A percentile compares a stretch with the other conserved stretches of the same genome.
These are phyloP conservation scores for Isabelozyma gotoi DNA, from an alignment of 805 yeast genomes.

Conservation along the genomic window DNA sequence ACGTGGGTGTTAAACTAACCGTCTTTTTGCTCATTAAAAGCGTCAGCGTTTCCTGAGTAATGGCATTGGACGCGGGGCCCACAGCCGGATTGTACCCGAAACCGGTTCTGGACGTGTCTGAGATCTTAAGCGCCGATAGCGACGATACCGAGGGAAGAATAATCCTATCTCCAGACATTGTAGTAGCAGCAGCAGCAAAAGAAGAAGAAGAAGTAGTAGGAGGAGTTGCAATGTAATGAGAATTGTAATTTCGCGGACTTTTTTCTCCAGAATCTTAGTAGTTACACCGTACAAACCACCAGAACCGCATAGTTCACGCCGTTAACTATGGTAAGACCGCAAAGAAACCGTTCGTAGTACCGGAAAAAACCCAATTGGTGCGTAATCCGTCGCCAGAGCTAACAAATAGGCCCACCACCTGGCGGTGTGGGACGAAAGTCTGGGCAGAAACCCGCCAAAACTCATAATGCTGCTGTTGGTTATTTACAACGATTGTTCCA, in stretches of 20 bases:
- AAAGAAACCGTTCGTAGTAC: neutral
- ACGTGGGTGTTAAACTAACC: conserved; percentile 29
- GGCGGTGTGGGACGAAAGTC: neutral
- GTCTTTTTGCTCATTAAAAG: conserved; percentile 32
- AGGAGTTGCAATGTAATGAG: neutral
- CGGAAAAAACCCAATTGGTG: no score
- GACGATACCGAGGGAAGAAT: conserved; percentile 32
- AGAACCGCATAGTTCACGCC: neutral
- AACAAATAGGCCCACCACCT: neutral
- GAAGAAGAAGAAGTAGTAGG: neutral
- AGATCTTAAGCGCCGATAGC: conserved; percentile 25
- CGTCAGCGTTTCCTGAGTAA: conserved; percentile 37
- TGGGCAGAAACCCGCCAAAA: no score
- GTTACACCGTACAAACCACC: no score
- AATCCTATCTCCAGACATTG: conserved; percentile 17
- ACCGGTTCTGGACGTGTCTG: conserved; percentile 27
- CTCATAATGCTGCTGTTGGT: no score
- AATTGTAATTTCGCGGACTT: neutral
- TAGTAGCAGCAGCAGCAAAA: neutral
- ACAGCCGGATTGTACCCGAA: conserved; percentile 46
- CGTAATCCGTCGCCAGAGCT: neutral
- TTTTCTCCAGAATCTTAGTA: no score
- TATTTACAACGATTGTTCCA: neutral
- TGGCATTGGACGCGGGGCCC: conserved; percentile 41
- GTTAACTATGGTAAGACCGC: neutral